Evolutionary conservation across 2,329 filamentous ascomycete genomes (phyloP).

Genomic region (Coniochaeta ligniaria): DNA sequence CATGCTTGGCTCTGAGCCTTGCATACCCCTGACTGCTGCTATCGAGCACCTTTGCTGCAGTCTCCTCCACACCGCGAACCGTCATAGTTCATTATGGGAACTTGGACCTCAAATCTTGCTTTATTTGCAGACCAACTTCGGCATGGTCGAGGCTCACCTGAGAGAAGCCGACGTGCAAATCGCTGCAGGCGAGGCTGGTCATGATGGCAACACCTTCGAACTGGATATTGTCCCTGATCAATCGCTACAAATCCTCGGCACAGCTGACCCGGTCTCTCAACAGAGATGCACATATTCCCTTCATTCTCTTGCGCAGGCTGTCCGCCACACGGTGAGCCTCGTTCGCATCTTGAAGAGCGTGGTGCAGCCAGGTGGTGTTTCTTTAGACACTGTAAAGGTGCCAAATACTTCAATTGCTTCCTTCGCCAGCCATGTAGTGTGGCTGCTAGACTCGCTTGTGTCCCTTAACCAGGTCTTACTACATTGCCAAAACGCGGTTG

Average conservation of each 20-base stretch:
- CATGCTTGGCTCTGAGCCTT: slow-evolving; percentile 46
- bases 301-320: background rate
- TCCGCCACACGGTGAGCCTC: background rate
- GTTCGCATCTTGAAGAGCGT: background rate
- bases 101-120: slow-evolving; percentile 33
- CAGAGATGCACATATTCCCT: background rate
- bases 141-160: background rate
- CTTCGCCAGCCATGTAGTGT: background rate
- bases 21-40: slow-evolving; percentile 36
- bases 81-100: slow-evolving; percentile 40
- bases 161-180: background rate
- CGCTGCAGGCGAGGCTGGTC: background rate
- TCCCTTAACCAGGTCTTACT: background rate
- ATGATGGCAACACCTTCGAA: background rate
- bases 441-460: background rate
- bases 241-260: background rate
- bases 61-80: slow-evolving; percentile 35
- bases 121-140: slow-evolving; percentile 41
- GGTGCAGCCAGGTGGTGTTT: background rate
- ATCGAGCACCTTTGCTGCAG: slow-evolving; percentile 48
- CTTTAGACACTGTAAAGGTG: background rate
- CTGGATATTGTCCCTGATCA: background rate
- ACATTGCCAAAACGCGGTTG: background rate
- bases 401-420: background rate
- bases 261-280: background rate